Base-by-base conservation (phyloP, 2,329 filamentous ascomycete genomes). In the Nemania bipapillata region DNA sequence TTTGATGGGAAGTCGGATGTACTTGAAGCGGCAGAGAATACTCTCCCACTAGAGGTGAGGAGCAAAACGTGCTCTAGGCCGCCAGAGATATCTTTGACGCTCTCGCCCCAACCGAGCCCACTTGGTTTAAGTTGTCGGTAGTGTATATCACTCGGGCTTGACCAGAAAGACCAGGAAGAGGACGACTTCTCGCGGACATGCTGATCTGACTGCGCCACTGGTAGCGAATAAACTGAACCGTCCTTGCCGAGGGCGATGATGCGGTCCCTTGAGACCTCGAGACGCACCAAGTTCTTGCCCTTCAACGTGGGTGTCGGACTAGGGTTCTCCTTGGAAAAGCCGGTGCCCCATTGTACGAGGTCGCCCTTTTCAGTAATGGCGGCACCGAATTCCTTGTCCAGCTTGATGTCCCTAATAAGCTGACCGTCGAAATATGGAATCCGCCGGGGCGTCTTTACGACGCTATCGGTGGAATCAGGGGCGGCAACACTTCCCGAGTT, bases 331-430 rank as follows among this genome's bases (percentile, higher is more conserved):
- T 87, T 85, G 6, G 91, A 91, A 78, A 91, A 97, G 3, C 86
- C 92, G 3, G 86, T 85, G 1, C 96, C 96, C 96, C 96, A 99
- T 81, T 98, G 94, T 12, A 97, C 84, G 52, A 99, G 80, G 78
- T 98, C 92, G 3, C 96, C 96, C 70, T 91, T 90, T 78, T 97
- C 94, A 4, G 90, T 91, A 47, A 98, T 90, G 9, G 96, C 96
- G 3, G 90, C 95, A 8, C 93, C 96, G 77, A 96, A 94, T 47
- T 89, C 88, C 62, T 89, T 86, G 67, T 94, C 92, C 57, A 98
- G 82, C 82, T 97, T 97, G 71, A 98, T 84, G 77, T 97, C 96
- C 56, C 95, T 87, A 49, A 99, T 83, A 17, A 97, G 80, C 79
- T 93, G 88, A 32, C 91, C 92, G 76, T 98, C 90, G 76, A 99